Conservation (phyloP, 116 monocot genomes). For the Zostera marina region DNA sequence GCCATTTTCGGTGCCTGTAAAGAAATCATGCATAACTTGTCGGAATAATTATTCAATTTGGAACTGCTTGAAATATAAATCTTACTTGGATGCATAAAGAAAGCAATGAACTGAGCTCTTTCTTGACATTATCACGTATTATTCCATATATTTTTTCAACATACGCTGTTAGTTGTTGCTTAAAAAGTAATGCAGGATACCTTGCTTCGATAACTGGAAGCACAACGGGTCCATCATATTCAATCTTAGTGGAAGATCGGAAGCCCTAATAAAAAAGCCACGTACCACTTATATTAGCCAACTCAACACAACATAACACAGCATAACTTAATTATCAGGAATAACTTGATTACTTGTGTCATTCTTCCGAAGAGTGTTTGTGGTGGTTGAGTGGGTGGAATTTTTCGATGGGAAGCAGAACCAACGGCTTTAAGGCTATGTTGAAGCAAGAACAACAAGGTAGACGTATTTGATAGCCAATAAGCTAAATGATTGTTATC, state of each 20-base stretch:
- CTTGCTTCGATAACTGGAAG: constrained; percentile 66
- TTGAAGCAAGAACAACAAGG: constrained; percentile 42
- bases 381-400: constrained; percentile 14
- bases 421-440: constrained; percentile 32
- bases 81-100: constrained; percentile 58
- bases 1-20: constrained; percentile 72
- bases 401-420: constrained; percentile 18
- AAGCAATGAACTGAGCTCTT: constrained; percentile 46
- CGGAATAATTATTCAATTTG: background rate
- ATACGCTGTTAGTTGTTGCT: constrained; percentile 75
- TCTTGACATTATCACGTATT: constrained; percentile 72
- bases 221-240: constrained; percentile 37
- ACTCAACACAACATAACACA: background rate
- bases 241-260: constrained; percentile 50
- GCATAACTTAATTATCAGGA: background rate
- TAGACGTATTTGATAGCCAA: constrained; percentile 69
- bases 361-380: constrained; percentile 67
- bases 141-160: constrained; percentile 82
- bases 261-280: constrained; percentile 64
- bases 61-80: background rate
- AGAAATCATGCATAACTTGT: background rate
- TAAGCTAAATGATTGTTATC: constrained; percentile 47
- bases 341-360: constrained; percentile 35
- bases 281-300: background rate
- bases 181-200: constrained; percentile 73